Evolutionary conservation across 495 filamentous ascomycete genomes (phyloP), one percentile per base, ranked within the genome.

Genomic region (Penicillium soppii): DNA sequence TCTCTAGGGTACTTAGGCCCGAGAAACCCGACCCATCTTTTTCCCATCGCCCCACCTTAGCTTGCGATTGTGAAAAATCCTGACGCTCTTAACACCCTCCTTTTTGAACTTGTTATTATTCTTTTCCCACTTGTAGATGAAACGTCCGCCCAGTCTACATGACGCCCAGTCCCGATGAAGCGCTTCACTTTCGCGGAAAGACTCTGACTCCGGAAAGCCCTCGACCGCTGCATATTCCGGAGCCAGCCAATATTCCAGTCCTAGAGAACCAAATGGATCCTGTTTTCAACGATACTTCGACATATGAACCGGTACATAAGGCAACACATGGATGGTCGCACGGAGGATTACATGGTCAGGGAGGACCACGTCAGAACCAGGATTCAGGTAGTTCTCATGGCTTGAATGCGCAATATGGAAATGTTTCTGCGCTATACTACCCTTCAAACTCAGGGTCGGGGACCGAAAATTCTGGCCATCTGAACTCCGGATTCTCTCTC

Each of bases 221-320:
- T 49, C 80, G 84, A 52, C 86, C 86, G 48, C 57, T 88, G 56
- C 83, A 88, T 66, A 75, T 85, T 58, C 81, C 86, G 56, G 82
- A 85, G 57, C 83, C 85, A 33, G 75, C 84, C 52, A 88, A 82
- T 57, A 85, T 89, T 43, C 84, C 86, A 16, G 80, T 89, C 45
- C 78, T 89, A 51, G 75, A 85, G 58, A 85, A 85, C 58, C 84
- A 88, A 67, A 89, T 82, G 77, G 85, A 90, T 69, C 83, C 84
- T 37, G 63, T 79, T 54, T 87, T 87, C 73, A 84, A 88, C 69
- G 82, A 86, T 61, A 85, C 82, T 21, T 75, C 83, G 16, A 78
- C 81, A 36, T 78, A 78, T 55, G 67, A 73, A 44, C 69, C 65
- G 35, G 63, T 62, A 15, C 41, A 56, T 43, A 45, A 47, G 35